phyloP scores from a whole-genome alignment of 441 rosid genomes.

The Dalechampia spathulata region DNA sequence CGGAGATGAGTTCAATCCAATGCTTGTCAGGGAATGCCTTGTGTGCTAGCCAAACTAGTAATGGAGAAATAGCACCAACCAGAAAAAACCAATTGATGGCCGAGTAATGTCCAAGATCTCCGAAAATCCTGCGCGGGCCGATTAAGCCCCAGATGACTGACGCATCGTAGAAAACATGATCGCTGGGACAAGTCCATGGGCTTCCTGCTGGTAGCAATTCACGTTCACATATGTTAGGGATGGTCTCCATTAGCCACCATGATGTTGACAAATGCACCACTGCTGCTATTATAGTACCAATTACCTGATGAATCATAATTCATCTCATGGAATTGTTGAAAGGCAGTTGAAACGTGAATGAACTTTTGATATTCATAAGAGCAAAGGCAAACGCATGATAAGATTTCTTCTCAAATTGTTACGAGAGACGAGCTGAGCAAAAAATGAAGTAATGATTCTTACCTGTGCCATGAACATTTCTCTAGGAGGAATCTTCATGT shows the following conservation, averaged over 20 bases:
- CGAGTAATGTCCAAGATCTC: constrained; percentile 63
- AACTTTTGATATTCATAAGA: no score
- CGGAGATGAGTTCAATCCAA: constrained; percentile 71
- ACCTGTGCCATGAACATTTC: constrained; percentile 96
- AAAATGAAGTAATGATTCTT: not conserved
- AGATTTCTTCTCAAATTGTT: not conserved
- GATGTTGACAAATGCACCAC: constrained; percentile 63
- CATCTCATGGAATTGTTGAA: not conserved
- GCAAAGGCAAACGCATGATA: no score
- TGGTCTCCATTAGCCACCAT: constrained; percentile 90
- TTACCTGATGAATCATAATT: constrained; percentile 35
- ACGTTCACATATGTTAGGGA: constrained; percentile 58
- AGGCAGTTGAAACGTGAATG: no score
- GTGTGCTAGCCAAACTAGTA: constrained; percentile 66
- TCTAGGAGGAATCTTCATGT: constrained; percentile 95
- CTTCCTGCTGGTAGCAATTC: constrained; percentile 39
- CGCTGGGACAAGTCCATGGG: constrained; percentile 85
- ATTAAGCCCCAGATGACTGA: constrained; percentile 93
- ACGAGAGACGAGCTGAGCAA: not conserved
- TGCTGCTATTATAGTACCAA: constrained; percentile 70
- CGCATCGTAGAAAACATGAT: constrained; percentile 83
- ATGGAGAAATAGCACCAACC: constrained; percentile 59
- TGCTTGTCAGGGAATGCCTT: constrained; percentile 56
- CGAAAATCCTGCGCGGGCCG: constrained; percentile 82
- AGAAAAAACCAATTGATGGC: constrained; percentile 86